phyloP scores from a whole-genome alignment of 371 early-diverging fungal species.

The Syncephalastrum monosporum region DNA sequence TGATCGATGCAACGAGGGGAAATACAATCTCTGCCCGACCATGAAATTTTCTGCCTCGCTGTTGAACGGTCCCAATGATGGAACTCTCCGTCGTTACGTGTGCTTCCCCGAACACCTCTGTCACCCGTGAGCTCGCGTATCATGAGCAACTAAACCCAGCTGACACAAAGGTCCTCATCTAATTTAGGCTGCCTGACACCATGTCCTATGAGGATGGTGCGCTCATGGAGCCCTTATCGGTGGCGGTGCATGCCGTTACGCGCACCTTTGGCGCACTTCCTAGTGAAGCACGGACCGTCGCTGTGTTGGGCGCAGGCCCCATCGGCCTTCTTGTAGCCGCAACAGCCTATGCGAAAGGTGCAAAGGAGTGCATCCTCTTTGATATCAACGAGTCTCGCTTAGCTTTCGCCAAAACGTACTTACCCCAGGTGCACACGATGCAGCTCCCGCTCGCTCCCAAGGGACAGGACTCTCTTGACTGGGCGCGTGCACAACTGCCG shows the following conservation, averaged over 20 bases:
- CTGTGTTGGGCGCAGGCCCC: slow-evolving; percentile 39
- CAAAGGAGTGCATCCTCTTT: slow-evolving; percentile 30
- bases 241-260: slow-evolving; percentile 38
- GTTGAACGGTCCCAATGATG: slow-evolving; percentile 21
- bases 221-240: slow-evolving; percentile 39
- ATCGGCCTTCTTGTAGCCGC: slow-evolving; percentile 40
- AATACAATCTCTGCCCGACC: slow-evolving; percentile 28
- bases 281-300: slow-evolving; percentile 23
- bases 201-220: slow-evolving; percentile 41
- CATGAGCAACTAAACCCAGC: neutral
- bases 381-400: slow-evolving; percentile 35
- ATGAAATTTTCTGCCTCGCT: slow-evolving; percentile 31
- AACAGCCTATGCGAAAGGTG: slow-evolving; percentile 35
- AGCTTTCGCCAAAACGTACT: slow-evolving; percentile 24
- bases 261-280: too few species aligned
- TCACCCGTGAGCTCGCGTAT: slow-evolving; percentile 11
- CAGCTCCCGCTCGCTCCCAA: slow-evolving; percentile 4
- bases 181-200: slow-evolving; percentile 10
- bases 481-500: slow-evolving; percentile 8
- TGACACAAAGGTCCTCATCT: neutral
- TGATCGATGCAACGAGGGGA: slow-evolving; percentile 17
- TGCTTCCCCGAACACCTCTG: slow-evolving; percentile 10
- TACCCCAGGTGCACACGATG: slow-evolving; percentile 14
- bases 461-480: slow-evolving; percentile 21
- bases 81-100: slow-evolving; percentile 11